A percentile compares a stretch with the other conserved stretches of the same genome.
Conservation (phyloP, 202 grass and related monocot species). For the Dendrocalamus latiflorus region DNA sequence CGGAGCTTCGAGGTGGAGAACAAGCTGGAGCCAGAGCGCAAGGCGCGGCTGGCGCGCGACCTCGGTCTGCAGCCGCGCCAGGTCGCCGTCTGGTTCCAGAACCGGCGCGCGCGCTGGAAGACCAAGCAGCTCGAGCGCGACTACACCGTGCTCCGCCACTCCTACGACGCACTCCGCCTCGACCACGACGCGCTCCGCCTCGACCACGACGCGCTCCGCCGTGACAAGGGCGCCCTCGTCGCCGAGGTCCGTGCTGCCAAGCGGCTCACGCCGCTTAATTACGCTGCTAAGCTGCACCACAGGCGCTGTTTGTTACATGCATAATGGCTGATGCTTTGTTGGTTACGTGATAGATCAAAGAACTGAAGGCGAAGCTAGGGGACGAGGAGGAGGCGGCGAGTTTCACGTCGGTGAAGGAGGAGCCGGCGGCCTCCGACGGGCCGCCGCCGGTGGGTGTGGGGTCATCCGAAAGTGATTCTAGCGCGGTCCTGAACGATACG, state of each 20-base stretch:
- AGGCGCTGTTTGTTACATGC: neutral
- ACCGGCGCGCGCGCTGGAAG: slow-evolving; percentile 93
- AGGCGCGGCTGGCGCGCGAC: slow-evolving; percentile 65
- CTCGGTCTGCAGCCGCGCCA: slow-evolving; percentile 87
- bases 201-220: slow-evolving; percentile 53
- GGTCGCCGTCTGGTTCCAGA: slow-evolving; percentile 97
- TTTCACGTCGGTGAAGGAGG: slow-evolving; percentile 77
- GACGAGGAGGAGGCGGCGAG: slow-evolving; percentile 45
- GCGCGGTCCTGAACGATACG: slow-evolving; percentile 63
- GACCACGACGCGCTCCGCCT: slow-evolving; percentile 54
- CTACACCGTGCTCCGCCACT: slow-evolving; percentile 53
- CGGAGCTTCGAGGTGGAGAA: slow-evolving; percentile 91
- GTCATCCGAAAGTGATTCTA: slow-evolving; percentile 82
- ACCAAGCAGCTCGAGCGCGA: slow-evolving; percentile 92
- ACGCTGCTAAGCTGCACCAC: neutral
- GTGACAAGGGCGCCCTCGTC: slow-evolving; percentile 60
- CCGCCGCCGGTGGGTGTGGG: slow-evolving; percentile 32
- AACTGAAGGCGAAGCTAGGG: slow-evolving; percentile 61
- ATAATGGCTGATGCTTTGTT: neutral
- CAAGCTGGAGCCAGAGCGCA: slow-evolving; percentile 86
- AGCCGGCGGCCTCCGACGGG: slow-evolving; percentile 47
- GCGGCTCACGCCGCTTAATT: neutral
- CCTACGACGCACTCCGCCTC: slow-evolving; percentile 45
- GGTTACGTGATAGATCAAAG: slow-evolving; percentile 41
- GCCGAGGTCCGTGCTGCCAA: slow-evolving; percentile 36